A percentile compares a stretch with the other conserved stretches of the same genome.
Evolutionary conservation across 148 eudicot species (phyloP).

Genomic region (Amaranthus palmeri): DNA sequence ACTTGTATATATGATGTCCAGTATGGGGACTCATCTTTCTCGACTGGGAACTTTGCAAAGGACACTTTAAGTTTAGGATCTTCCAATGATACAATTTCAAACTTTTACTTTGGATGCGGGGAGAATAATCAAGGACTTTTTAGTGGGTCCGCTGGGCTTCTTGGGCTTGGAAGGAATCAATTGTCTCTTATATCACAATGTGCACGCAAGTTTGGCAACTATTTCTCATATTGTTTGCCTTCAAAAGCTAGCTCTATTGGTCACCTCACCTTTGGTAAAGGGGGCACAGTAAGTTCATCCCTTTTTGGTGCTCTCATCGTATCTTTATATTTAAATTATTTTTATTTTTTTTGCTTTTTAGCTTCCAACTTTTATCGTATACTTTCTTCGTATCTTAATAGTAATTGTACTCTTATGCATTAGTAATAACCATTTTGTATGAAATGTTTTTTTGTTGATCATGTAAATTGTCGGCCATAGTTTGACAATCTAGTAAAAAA

Average conservation of each 20-base stretch:
- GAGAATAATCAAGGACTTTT: constrained; percentile 66
- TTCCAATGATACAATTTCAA: constrained; percentile 29
- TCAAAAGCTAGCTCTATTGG: constrained; percentile 39
- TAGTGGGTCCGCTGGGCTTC: constrained; percentile 48
- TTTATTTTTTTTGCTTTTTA: too few species aligned
- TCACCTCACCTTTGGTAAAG: constrained; percentile 48
- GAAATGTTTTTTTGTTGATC: too few species aligned
- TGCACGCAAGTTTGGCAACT: constrained; percentile 39
- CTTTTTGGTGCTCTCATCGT: too few species aligned
- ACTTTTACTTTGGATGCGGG: constrained; percentile 63
- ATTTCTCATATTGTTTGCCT: constrained; percentile 74
- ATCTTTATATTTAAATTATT: too few species aligned
- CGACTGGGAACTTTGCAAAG: constrained; percentile 48
- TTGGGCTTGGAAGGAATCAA: constrained; percentile 48
- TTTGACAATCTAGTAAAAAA: too few species aligned
- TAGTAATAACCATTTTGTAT: too few species aligned
- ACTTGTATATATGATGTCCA: constrained; percentile 58
- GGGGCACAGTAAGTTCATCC: constrained; percentile 24
- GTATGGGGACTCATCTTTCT: constrained; percentile 68
- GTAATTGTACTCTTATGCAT: too few species aligned
- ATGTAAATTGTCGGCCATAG: too few species aligned
- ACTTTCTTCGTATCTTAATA: too few species aligned
- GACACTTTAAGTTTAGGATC: constrained; percentile 43
- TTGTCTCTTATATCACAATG: constrained; percentile 55
- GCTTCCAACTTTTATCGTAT: too few species aligned